Base-by-base conservation (phyloP, 345 rosid genomes). In the Moricandia arvensis region DNA sequence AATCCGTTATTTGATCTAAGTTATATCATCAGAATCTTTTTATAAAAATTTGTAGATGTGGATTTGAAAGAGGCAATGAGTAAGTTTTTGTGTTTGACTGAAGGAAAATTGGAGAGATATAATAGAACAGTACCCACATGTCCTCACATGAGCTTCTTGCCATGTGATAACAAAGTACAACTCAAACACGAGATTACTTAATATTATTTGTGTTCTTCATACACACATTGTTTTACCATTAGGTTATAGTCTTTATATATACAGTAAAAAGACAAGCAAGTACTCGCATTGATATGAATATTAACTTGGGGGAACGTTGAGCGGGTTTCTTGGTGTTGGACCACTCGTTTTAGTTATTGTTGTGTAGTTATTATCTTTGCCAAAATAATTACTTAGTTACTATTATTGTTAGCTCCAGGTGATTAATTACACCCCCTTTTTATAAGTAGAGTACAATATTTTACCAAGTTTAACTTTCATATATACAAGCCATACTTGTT, bases 161-260 rank as follows among this genome's bases (percentile, higher is more conserved):
- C 80, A 77, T 71, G 76, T 77, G 80, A 65, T 26, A 59, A 26
- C 68, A 71, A 71, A 69, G 75, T 77, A 77, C 80, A 71, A 58
- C 80, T 47, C 72, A 61, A 53, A 27, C 71, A 35, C 68, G 57
- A 75, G 63, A 64, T 2, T 55, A 27, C 18, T 49, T 49, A 49
- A 16, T 49, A 49, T 15, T 49, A 49, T 49, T 49, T 49, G 57
- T 49, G 57, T 49, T 49, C 57, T 49, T 49, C 4, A 49, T 16
- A 49, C 57, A 7, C 24, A 16, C 57, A 7, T 7, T 6, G 57
- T 49, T 49, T 16, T 49, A 49, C 57, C 57, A 7, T 3, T 49
- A 47, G 57, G 57, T 49, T 3, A 47, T 21, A 15, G 24, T 15
- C 57, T 49, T 49, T 16, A 49, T 49, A 49, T 49, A 49, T 49